phyloP scores from a whole-genome alignment of 2,329 filamentous ascomycete genomes.

The Pseudogymnoascus pannorum region DNA sequence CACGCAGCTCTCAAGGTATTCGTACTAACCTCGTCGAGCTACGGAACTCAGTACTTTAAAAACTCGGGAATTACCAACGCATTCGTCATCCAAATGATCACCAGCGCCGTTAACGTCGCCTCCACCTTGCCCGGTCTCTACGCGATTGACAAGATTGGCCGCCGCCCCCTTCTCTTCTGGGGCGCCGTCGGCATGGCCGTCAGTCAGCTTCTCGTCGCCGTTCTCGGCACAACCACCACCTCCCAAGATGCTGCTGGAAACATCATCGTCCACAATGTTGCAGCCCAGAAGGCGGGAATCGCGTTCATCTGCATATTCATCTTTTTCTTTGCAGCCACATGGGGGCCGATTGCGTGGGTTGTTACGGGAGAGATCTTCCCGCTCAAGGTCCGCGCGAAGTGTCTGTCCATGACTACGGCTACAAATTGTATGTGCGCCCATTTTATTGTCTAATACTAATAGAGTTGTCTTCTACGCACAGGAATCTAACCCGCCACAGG shows the following conservation, averaged over 20 bases:
- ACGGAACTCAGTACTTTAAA: slow-evolving; percentile 53
- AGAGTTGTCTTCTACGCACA: slow-evolving; percentile 35
- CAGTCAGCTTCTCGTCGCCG: slow-evolving; percentile 52
- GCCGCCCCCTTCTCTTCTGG: slow-evolving; percentile 55
- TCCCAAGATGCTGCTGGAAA: slow-evolving; percentile 42
- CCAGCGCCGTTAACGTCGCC: slow-evolving; percentile 54
- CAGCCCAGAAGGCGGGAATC: slow-evolving; percentile 49
- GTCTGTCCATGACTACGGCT: slow-evolving; percentile 60
- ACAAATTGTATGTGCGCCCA: slow-evolving; percentile 43
- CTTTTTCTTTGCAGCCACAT: slow-evolving; percentile 67
- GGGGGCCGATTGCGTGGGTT: slow-evolving; percentile 51
- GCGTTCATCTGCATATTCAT: slow-evolving; percentile 64
- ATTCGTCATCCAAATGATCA: slow-evolving; percentile 58
- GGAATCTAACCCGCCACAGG: neutral
- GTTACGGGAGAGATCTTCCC: slow-evolving; percentile 58
- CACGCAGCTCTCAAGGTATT: no score
- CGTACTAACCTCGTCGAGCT: slow-evolving; percentile 21
- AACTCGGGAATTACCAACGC: slow-evolving; percentile 46
- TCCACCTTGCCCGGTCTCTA: slow-evolving; percentile 57
- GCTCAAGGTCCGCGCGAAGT: slow-evolving; percentile 56
- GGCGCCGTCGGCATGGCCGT: slow-evolving; percentile 60
- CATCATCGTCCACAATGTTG: slow-evolving; percentile 42
- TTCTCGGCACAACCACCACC: slow-evolving; percentile 49
- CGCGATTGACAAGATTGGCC: slow-evolving; percentile 57
- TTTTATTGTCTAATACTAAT: slow-evolving; percentile 11